These are phyloP conservation scores for Trametes hirsuta DNA, from an alignment of 1,284 basidiomycete genomes.

Conservation along the genomic window DNA sequence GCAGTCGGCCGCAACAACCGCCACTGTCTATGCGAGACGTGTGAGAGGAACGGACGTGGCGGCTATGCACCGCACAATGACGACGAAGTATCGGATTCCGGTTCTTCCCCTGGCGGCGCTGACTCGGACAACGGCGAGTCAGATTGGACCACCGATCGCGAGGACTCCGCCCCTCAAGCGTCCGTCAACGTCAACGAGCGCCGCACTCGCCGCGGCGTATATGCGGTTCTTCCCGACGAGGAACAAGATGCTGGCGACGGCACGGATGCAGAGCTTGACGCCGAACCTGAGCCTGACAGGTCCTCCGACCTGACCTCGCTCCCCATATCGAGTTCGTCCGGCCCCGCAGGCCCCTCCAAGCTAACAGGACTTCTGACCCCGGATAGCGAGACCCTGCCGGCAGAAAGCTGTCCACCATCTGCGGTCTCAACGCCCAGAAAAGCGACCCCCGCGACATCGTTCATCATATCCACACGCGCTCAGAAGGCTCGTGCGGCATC, in stretches of 20 bases:
- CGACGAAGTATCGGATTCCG: slow-evolving; percentile 46
- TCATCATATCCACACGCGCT: slow-evolving; percentile 61
- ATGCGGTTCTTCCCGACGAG: slow-evolving; percentile 63
- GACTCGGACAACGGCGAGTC: slow-evolving; percentile 34
- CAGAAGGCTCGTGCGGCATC: slow-evolving; percentile 47
- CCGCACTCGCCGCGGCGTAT: slow-evolving; percentile 76
- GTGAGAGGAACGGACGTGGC: slow-evolving; percentile 76
- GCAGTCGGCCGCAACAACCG: slow-evolving; percentile 85
- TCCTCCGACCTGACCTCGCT: slow-evolving; percentile 52
- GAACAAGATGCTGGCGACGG: slow-evolving; percentile 43
- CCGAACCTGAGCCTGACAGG: slow-evolving; percentile 47
- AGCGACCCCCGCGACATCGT: slow-evolving; percentile 36
- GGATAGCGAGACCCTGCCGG: slow-evolving; percentile 34
- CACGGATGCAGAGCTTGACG: slow-evolving; percentile 46
- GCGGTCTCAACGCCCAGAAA: slow-evolving; percentile 23
- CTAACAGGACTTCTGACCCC: slow-evolving; percentile 39
- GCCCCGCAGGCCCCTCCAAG: slow-evolving; percentile 25
- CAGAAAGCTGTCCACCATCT: slow-evolving; percentile 18
- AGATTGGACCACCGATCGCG: slow-evolving; percentile 40
- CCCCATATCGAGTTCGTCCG: slow-evolving; percentile 33
- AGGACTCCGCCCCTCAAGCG: slow-evolving; percentile 30
- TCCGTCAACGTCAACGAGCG: slow-evolving; percentile 66
- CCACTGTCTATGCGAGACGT: slow-evolving; percentile 89
- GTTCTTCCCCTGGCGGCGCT: slow-evolving; percentile 23
- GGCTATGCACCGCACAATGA: slow-evolving; percentile 71